phyloP scores from a whole-genome alignment of 495 filamentous ascomycete species.

The Coniosporium apollinis region DNA sequence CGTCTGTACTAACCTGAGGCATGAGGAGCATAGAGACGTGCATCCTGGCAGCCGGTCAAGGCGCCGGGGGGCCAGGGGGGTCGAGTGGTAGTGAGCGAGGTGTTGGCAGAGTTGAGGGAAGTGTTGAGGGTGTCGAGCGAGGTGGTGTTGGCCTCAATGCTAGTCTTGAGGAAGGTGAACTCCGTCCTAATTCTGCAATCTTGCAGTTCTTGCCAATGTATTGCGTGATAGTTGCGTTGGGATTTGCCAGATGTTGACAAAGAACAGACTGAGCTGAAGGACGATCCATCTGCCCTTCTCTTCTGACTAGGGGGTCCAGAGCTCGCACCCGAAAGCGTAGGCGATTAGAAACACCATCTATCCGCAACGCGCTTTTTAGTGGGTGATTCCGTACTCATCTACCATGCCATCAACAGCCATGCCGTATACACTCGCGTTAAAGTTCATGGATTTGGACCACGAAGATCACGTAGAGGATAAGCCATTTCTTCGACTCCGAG shows the following conservation, averaged over 20 bases:
- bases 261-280: slow-evolving; percentile 47
- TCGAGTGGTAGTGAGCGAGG: no score
- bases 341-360: slow-evolving; percentile 54
- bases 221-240: slow-evolving; percentile 56
- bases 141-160: no score
- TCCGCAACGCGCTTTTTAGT: slow-evolving; percentile 46
- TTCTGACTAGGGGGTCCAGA: slow-evolving; percentile 72
- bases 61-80: no score
- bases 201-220: no score
- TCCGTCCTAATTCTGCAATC: no score
- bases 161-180: no score
- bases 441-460: slow-evolving; percentile 72
- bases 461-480: slow-evolving; percentile 56
- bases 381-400: slow-evolving; percentile 43
- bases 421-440: slow-evolving; percentile 59
- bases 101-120: no score
- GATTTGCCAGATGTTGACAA: slow-evolving; percentile 67
- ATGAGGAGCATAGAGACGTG: no score
- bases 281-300: slow-evolving; percentile 62
- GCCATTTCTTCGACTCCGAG: slow-evolving; percentile 56
- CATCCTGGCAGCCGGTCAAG: no score
- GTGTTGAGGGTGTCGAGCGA: no score
- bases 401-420: slow-evolving; percentile 46
- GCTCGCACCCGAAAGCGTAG: slow-evolving; percentile 66
- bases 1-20: no score